These are phyloP conservation scores for Podospora anserina DNA, from an alignment of 495 filamentous ascomycete species.

Conservation along the genomic window DNA sequence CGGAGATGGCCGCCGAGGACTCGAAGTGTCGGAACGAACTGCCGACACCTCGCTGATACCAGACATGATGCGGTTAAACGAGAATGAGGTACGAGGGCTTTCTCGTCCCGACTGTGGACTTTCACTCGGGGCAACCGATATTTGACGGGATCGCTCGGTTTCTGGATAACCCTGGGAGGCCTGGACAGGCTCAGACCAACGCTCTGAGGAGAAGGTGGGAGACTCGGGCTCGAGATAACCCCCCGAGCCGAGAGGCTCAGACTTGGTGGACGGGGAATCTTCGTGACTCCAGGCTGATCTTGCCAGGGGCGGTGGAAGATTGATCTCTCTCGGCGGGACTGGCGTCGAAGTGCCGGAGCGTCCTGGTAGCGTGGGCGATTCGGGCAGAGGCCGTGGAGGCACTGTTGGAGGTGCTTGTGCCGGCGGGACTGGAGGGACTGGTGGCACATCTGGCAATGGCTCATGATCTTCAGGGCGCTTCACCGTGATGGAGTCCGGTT, in stretches of 20 bases:
- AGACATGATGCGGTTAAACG: neutral
- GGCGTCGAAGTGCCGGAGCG: neutral
- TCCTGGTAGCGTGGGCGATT: conserved; percentile 12
- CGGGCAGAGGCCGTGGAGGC: neutral
- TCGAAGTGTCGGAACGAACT: neutral
- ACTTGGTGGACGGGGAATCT: conserved; percentile 18
- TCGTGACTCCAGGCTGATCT: conserved; percentile 12
- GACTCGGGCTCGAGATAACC: conserved; percentile 4
- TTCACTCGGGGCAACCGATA: neutral
- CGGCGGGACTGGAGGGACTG: neutral
- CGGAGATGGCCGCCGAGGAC: neutral
- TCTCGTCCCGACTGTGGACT: neutral
- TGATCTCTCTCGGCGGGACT: conserved; percentile 2
- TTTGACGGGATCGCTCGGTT: neutral
- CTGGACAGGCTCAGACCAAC: neutral
- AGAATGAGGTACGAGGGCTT: neutral
- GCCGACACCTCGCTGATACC: neutral
- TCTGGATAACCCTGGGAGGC: neutral
- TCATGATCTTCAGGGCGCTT: conserved; percentile 10
- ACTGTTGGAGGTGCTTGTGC: neutral
- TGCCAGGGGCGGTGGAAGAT: conserved; percentile 7
- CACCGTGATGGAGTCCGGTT: neutral
- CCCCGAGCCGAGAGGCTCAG: conserved; percentile 12
- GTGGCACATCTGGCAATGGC: neutral
- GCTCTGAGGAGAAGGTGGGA: neutral